Percentiles rank a stretch among this genome's conserved stretches.
Evolutionary conservation across 2,329 filamentous ascomycete genomes (phyloP).

Genomic region (Paecilomyces sp.): DNA sequence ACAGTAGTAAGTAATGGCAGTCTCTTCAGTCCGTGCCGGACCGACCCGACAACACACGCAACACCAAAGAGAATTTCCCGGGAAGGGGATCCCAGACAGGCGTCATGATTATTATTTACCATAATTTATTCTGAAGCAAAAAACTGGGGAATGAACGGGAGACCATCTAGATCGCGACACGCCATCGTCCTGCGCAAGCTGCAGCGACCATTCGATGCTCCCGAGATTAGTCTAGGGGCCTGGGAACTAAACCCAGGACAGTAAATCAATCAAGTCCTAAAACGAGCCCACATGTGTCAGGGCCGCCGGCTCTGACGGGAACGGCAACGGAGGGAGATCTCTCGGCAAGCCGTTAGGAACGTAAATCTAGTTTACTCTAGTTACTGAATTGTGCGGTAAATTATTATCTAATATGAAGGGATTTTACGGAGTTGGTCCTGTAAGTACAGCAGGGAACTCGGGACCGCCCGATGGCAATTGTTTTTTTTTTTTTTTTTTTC

Average conservation of each 20-base stretch:
- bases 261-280: no score
- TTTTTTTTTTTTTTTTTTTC: no score
- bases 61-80: background rate
- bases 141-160: background rate
- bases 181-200: background rate
- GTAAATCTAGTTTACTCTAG: no score
- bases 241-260: background rate
- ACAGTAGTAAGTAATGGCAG: no score
- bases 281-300: no score
- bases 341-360: background rate
- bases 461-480: background rate
- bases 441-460: background rate
- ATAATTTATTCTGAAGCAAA: background rate
- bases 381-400: no score
- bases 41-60: background rate
- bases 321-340: background rate
- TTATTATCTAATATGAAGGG: no score
- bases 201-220: background rate
- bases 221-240: background rate
- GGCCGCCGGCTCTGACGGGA: background rate
- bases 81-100: background rate
- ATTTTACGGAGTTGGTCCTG: no score
- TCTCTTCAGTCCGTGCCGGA: background rate
- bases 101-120: no score
- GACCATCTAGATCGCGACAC: background rate